Evolutionary conservation across 2,329 filamentous ascomycete genomes (phyloP), one percentile per base, ranked within the genome.

Genomic region (Furcasterigmium sp.): DNA sequence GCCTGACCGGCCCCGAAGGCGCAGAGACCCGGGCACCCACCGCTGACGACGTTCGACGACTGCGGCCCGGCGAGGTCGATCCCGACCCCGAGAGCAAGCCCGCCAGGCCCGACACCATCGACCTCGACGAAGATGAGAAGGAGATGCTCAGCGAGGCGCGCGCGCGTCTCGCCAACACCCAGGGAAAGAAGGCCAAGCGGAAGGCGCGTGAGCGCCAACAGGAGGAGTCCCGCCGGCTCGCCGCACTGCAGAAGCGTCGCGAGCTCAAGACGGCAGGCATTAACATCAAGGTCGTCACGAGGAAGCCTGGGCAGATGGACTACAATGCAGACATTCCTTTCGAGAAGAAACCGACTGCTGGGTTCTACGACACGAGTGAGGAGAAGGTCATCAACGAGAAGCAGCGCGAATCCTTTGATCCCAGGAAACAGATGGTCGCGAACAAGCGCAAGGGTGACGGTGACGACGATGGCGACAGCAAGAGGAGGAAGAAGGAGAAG

Each of bases 251-350:
- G 70, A 98, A 98, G 72, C 82, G 93, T 30, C 82, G 93, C 54
- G 93, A 98, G 68, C 80, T 98, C 52, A 98, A 98, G 70, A 94
- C 91, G 60, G 90, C 93, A 2, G 93, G 93, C 38, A 97, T 98
- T 68, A 98, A 98, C 63, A 90, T 97, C 70, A 98, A 97, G 67
- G 84, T 97, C 45, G 82, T 83, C 3, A 93, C 86, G 13, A 82
- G 86, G 47, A 97, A 97, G 72, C 84, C 89, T 72, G 93, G 93
- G 1, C 85, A 97, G 70, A 98, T 98, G 89, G 93, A 98, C 65
- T 98, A 98, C 72, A 98, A 98, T 65, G 93, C 93, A 55, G 93
- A 98, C 56, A 95, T 98, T 51, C 93, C 93, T 0, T 97, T 98
- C 52, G 93, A 98, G 64, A 96, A 93, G 65, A 87, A 87, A 51